A percentile compares a stretch with the other conserved stretches of the same genome.
Evolutionary conservation across 352 stramenopile genomes (phyloP).

Genomic region (Phytopythium helicoides): DNA sequence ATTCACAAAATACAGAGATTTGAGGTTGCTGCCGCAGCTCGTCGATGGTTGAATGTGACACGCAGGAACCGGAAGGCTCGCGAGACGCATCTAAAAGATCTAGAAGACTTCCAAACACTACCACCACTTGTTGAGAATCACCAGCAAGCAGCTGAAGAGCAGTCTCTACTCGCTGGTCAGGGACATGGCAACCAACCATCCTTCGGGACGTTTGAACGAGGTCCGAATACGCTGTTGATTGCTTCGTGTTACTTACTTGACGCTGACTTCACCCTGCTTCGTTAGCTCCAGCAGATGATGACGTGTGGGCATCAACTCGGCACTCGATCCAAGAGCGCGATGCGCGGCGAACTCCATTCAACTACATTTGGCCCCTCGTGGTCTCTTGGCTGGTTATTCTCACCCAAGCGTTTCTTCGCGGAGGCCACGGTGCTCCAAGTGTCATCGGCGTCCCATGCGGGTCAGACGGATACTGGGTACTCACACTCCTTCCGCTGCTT

Average conservation of each 20-base stretch:
- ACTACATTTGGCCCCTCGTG: slow-evolving; percentile 53
- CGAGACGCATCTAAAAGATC: too few species aligned
- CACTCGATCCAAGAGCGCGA: slow-evolving; percentile 46
- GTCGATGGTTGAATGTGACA: too few species aligned
- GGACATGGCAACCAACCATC: too few species aligned
- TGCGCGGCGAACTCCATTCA: slow-evolving; percentile 48
- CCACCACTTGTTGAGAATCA: too few species aligned
- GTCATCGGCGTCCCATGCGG: slow-evolving; percentile 94
- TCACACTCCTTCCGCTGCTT: slow-evolving; percentile 83
- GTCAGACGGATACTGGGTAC: slow-evolving; percentile 89
- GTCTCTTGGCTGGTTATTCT: slow-evolving; percentile 69
- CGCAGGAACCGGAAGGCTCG: too few species aligned
- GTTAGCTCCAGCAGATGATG: slow-evolving; percentile 35
- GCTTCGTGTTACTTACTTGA: too few species aligned
- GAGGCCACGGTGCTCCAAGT: slow-evolving; percentile 63
- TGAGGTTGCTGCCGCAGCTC: slow-evolving; percentile 58
- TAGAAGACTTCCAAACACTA: too few species aligned
- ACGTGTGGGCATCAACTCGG: slow-evolving; percentile 31
- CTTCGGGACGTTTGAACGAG: too few species aligned
- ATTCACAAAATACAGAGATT: slow-evolving; percentile 52
- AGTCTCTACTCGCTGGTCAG: too few species aligned
- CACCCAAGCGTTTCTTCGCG: slow-evolving; percentile 68
- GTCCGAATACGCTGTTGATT: too few species aligned
- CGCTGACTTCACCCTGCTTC: too few species aligned
- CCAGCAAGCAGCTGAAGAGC: too few species aligned